A percentile compares a stretch with the other conserved stretches of the same genome.
Conservation (phyloP, 2,329 filamentous ascomycete genomes). For the Clarireedia monteithiana region DNA sequence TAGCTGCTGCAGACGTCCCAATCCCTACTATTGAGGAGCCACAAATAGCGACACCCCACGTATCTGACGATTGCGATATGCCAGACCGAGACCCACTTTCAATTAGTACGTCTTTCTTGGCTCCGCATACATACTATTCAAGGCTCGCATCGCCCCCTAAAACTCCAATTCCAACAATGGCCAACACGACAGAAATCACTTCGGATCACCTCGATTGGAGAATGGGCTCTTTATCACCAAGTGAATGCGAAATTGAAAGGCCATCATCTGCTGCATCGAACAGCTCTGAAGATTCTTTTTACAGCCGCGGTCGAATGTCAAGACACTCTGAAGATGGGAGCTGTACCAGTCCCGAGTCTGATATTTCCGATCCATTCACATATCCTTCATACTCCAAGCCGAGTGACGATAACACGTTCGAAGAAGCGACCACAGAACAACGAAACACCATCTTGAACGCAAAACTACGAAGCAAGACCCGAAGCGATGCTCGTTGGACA, state of each 20-base stretch:
- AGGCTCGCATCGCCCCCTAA: conserved; percentile 42
- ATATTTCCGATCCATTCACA: conserved; percentile 31
- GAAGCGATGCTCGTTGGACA: conserved; percentile 48
- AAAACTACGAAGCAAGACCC: conserved; percentile 25
- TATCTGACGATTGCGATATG: conserved; percentile 22
- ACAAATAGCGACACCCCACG: conserved; percentile 26
- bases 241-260: conserved; percentile 19
- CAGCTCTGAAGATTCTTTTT: conserved; percentile 43
- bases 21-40: conserved; percentile 58
- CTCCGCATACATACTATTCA: conserved; percentile 15
- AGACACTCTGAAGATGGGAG: conserved; percentile 48
- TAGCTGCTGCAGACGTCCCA: conserved; percentile 56
- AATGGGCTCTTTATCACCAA: conserved; percentile 16
- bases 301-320: conserved; percentile 50
- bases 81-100: conserved; percentile 15
- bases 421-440: neutral
- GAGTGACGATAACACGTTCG: conserved; percentile 15
- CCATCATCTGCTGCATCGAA: conserved; percentile 24
- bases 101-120: conserved; percentile 16
- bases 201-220: conserved; percentile 26
- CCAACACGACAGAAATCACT: conserved; percentile 12
- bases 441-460: conserved; percentile 16
- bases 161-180: conserved; percentile 42
- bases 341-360: conserved; percentile 44
- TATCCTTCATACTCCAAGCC: conserved; percentile 22